Evolutionary conservation across 176 grass and related monocot species (phyloP), one percentile per base, ranked within the genome.

Genomic region (Rhynchospora tenuis): DNA sequence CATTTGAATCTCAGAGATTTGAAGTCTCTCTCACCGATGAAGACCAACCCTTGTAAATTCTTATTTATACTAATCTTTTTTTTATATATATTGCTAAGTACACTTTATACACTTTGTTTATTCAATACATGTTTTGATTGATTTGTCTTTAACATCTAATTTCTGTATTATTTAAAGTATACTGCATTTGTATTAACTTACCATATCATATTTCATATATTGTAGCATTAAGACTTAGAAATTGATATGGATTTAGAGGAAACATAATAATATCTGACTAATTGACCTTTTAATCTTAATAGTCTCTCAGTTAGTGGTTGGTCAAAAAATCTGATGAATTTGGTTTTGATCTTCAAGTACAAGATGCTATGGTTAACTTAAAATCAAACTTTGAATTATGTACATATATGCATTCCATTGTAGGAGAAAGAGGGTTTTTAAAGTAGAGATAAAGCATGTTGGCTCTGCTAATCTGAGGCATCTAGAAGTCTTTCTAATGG

Each of bases 401-500:
- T 29, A 56, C 14, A 58, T 54, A 26, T 76, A 9, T 78, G 47
- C 31, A 23, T 29, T 26, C 26, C 14, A 54, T 77, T 59, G 70
- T 46, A 84, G 90, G 69, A 64, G 16, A 33, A 81, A 85, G 55
- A 90, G 16, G 83, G 68, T 15, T 69, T 95, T 68, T 58, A 89
- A 64, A 43, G 90, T 95, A 58, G 69, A 60, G 33, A 95, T 95
- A 38, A 89, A 81, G 83, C 83, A 88, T 14, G 75, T 81, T 10
- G 86, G 65, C 7, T 3, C 4, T 2, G 79, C 89, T 57, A 83
- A 86, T 84, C 61, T 92, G 59, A 13, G 86, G 26, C 81, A 85
- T 58, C 84, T 95, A 14, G 23, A 24, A 26, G 86, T 76, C 83
- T 84, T 92, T 55, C 74, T 92, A 77, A 83, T 74, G 13, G 93